Evolutionary conservation across 1,284 basidiomycete genomes (phyloP).

Genomic region (Trichosporon inkin): DNA sequence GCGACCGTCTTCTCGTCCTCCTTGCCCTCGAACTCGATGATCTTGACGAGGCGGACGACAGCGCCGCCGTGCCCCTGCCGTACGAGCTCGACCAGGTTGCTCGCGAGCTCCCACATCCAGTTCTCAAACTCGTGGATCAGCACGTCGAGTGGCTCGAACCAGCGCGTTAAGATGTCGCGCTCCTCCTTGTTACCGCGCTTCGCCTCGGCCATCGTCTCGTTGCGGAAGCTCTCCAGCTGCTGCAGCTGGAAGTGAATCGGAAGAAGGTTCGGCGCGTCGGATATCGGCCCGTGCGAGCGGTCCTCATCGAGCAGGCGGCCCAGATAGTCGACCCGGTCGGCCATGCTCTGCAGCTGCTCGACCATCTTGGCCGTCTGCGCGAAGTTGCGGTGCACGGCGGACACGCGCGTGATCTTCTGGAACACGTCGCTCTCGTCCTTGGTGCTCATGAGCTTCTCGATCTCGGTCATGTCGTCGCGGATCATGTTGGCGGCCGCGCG

Average conservation of each 20-base stretch:
- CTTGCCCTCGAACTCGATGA: conserved; percentile 85
- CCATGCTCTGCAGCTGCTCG: conserved; percentile 84
- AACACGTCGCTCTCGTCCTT: conserved; percentile 58
- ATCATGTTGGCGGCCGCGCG: conserved; percentile 77
- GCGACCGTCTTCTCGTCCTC: conserved; percentile 95
- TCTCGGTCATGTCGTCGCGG: conserved; percentile 85
- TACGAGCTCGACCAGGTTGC: conserved; percentile 73
- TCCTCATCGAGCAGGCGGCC: conserved; percentile 74
- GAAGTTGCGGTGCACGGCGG: conserved; percentile 91
- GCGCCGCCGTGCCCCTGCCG: conserved; percentile 75
- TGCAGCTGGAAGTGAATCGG: conserved; percentile 83
- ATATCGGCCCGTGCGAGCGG: conserved; percentile 61
- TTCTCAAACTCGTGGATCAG: conserved; percentile 80
- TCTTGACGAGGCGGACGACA: conserved; percentile 86
- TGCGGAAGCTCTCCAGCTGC: conserved; percentile 87
- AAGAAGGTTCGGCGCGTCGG: conserved; percentile 80
- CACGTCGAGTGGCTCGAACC: conserved; percentile 83
- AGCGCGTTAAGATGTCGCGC: conserved; percentile 64
- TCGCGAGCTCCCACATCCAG: conserved; percentile 74
- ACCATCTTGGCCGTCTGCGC: conserved; percentile 94
- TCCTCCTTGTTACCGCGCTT: conserved; percentile 65
- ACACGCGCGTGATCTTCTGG: conserved; percentile 89
- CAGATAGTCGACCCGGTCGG: conserved; percentile 71
- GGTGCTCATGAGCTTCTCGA: conserved; percentile 63
- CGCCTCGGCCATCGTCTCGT: conserved; percentile 86